Evolutionary conservation across 495 filamentous ascomycete species (phyloP).

Genomic region (Daldinia loculata): DNA sequence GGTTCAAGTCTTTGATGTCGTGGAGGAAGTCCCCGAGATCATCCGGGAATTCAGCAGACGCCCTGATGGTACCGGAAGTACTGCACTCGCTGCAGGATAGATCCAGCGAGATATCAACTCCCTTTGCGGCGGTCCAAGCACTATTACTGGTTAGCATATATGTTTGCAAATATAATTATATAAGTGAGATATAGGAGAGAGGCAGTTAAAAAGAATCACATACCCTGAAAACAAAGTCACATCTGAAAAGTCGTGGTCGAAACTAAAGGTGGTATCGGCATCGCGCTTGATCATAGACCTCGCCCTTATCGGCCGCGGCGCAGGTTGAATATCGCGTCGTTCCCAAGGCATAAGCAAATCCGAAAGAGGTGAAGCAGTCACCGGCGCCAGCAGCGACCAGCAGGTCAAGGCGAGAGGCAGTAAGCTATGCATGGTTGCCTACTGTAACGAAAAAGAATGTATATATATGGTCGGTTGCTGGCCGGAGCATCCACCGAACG

Average conservation of each 20-base stretch:
- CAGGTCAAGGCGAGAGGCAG: slow-evolving; percentile 15
- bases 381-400: slow-evolving; percentile 29
- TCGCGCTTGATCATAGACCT: slow-evolving; percentile 31
- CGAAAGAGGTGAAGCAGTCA: slow-evolving; percentile 27
- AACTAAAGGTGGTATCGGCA: slow-evolving; percentile 35
- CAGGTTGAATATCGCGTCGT: slow-evolving; percentile 9
- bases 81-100: slow-evolving; percentile 37
- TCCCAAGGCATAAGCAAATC: neutral
- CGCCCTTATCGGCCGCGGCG: neutral
- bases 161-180: neutral
- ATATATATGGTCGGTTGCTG: slow-evolving; percentile 14
- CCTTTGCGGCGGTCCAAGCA: slow-evolving; percentile 14
- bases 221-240: slow-evolving; percentile 38
- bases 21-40: slow-evolving; percentile 32
- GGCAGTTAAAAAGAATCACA: neutral
- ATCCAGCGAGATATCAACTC: slow-evolving; percentile 23
- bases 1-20: slow-evolving; percentile 29
- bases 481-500: slow-evolving; percentile 22
- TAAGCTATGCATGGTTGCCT: slow-evolving; percentile 25
- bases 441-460: slow-evolving; percentile 4
- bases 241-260: slow-evolving; percentile 31
- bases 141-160: slow-evolving; percentile 2
- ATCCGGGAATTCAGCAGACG: slow-evolving; percentile 39
- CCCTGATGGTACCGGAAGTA: slow-evolving; percentile 35
- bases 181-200: neutral